Base-by-base conservation (phyloP, 2,329 filamentous ascomycete genomes). In the Talaromyces sp. region DNA sequence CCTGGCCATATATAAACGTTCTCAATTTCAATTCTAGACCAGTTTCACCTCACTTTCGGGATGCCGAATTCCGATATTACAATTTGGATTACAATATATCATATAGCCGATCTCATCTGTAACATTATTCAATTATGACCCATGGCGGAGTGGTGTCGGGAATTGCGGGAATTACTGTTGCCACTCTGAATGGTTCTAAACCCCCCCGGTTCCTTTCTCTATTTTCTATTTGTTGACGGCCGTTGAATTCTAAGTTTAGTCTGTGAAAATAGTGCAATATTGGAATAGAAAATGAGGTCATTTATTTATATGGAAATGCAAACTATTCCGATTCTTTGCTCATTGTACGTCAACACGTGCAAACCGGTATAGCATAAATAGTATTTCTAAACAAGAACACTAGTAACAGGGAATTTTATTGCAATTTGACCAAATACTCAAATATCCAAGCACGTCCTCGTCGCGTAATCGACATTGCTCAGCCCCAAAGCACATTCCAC, bases 401-500 rank as follows among this genome's bases (percentile, higher is more conserved):
- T 40, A n/a, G 16, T 16, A 40, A 6, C 16, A 40, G 16, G 5
- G 7, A 40, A n/a, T 40, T 2, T 40, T 3, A 7, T 40, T n/a
- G n/a, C n/a, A n/a, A n/a, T 40, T 8, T 6, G 5, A 40, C 14
- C 8, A 40, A n/a, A 40, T 36, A 40, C 33, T 47, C 8, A 51
- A 23, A 23, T 51, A 28, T 28, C 9, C 18, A 51, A 14, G 12
- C 12, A 51, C 18, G 27, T 51, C 12, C 12, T 53, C 6, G n/a
- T 31, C 6, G 3, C 50, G 5, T 33, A 33, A 12, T 63, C 50
- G 18, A 34, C 10, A 16, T 2, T n/a, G 16, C 28, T 66, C 58
- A 74, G 9, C 67, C 69, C 75, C 75, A 76, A 3, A 77, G 57
- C n/a, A 76, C 70, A 62, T 76, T 76, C 7, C 76, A 62, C 57